A percentile compares a stretch with the other conserved stretches of the same genome.
Evolutionary conservation across 1,139 yeast genomes (phyloP).

Genomic region (Zhuliangozyma parablackwelliae): DNA sequence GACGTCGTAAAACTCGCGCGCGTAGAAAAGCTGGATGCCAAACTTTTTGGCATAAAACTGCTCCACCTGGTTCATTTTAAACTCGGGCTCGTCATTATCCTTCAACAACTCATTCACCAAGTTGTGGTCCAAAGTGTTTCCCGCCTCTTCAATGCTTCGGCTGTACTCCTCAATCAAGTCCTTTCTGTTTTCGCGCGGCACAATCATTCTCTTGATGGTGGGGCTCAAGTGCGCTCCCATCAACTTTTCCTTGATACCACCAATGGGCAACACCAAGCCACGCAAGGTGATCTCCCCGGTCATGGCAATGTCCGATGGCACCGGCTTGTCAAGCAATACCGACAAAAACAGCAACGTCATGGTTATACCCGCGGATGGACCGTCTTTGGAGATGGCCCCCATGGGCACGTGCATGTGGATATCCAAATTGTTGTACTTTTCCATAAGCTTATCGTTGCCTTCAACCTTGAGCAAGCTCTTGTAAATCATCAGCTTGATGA

Average conservation of each 20-base stretch:
- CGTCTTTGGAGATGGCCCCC: slow-evolving; percentile 86
- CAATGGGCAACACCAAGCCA: slow-evolving; percentile 84
- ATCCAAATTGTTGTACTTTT: slow-evolving; percentile 50
- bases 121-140: slow-evolving; percentile 12
- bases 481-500: slow-evolving; percentile 59
- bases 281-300: slow-evolving; percentile 89
- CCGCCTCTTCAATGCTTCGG: slow-evolving; percentile 30
- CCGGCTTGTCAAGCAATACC: slow-evolving; percentile 61
- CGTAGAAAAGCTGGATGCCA: slow-evolving; percentile 58
- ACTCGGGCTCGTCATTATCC: slow-evolving; percentile 30
- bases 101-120: slow-evolving; percentile 31
- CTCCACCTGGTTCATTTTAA: slow-evolving; percentile 41
- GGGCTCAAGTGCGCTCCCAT: slow-evolving; percentile 77
- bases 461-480: slow-evolving; percentile 28
- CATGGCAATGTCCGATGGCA: slow-evolving; percentile 75
- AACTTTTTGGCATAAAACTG: slow-evolving; percentile 44
- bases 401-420: slow-evolving; percentile 86
- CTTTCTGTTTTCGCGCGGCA: slow-evolving; percentile 66
- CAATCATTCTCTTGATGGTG: slow-evolving; percentile 50
- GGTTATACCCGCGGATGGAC: slow-evolving; percentile 92
- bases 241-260: slow-evolving; percentile 82
- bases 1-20: slow-evolving; percentile 77
- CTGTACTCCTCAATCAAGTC: slow-evolving; percentile 63
- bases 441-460: slow-evolving; percentile 24
- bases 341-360: slow-evolving; percentile 81